Evolutionary conservation across 1,139 yeast genomes (phyloP).

Genomic region (Geotrichum aggregatum): DNA sequence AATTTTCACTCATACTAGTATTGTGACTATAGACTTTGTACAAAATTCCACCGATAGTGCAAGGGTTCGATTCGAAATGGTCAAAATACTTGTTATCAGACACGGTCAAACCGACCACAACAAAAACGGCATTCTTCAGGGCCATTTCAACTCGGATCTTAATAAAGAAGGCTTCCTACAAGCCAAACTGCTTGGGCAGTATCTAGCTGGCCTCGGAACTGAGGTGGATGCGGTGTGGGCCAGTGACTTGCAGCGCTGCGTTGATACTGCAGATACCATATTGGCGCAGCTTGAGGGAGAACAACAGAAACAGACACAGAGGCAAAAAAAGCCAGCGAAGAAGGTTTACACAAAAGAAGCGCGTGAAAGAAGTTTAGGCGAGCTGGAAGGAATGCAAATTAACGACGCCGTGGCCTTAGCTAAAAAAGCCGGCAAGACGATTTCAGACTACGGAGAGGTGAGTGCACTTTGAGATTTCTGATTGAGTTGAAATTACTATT

Average conservation of each 20-base stretch:
- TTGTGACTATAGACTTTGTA: too few relatives aligned
- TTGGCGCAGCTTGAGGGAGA: constrained; percentile 9
- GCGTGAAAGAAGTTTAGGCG: constrained; percentile 81
- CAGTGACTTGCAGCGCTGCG: constrained; percentile 36
- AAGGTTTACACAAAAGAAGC: constrained; percentile 42
- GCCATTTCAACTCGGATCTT: constrained; percentile 46
- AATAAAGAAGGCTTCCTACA: constrained; percentile 30
- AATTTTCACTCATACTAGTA: too few relatives aligned
- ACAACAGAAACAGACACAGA: not conserved
- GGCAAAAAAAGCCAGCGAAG: constrained; percentile 17
- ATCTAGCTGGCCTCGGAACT: constrained; percentile 20
- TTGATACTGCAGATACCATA: constrained; percentile 6
- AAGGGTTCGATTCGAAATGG: too few relatives aligned
- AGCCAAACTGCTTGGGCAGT: constrained; percentile 25
- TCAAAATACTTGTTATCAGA: constrained; percentile 61
- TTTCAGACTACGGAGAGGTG: constrained; percentile 54
- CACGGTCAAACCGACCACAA: constrained; percentile 82
- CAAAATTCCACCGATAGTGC: too few relatives aligned
- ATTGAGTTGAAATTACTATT: too few relatives aligned
- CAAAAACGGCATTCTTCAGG: constrained; percentile 62
- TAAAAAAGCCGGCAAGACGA: constrained; percentile 44
- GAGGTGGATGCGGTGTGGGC: constrained; percentile 27
- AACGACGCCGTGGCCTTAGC: constrained; percentile 62
- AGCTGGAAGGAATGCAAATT: constrained; percentile 67
- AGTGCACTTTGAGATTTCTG: too few relatives aligned